phyloP scores from a whole-genome alignment of 352 stramenopile species.

The Globisporangium apiculatum region DNA sequence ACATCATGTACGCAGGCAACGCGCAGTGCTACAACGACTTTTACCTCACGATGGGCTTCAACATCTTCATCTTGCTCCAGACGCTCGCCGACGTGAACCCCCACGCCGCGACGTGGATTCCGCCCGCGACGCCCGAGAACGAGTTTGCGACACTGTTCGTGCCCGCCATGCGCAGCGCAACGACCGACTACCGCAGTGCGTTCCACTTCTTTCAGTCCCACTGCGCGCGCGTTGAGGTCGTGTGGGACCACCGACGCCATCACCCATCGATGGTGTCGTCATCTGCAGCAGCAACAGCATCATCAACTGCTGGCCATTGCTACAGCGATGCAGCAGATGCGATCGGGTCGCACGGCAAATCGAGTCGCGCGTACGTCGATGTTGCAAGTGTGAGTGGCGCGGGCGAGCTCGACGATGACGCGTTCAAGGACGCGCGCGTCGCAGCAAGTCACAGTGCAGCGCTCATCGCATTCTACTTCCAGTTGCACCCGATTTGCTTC shows the following conservation, averaged over 20 bases:
- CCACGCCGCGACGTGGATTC: conserved; percentile 35
- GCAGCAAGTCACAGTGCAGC: not conserved
- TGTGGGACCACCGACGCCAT: conserved; percentile 36
- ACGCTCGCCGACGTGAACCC: conserved; percentile 46
- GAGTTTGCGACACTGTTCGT: not conserved
- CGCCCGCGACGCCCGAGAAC: conserved; percentile 7
- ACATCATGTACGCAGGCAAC: conserved; percentile 48
- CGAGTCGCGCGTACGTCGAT: not conserved
- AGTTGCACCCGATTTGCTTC: conserved; percentile 67
- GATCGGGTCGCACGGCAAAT: not conserved
- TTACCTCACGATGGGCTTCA: conserved; percentile 69
- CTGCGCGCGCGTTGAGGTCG: conserved; percentile 56
- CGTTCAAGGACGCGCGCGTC: not conserved
- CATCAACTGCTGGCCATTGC: not conserved
- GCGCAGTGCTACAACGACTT: conserved; percentile 52
- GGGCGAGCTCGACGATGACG: not conserved
- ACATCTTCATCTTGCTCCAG: conserved; percentile 72
- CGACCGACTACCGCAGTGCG: conserved; percentile 32
- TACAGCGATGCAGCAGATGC: not conserved
- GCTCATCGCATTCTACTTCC: conserved; percentile 66
- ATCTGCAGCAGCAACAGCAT: not conserved
- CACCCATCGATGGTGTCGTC: not conserved
- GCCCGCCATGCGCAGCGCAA: not conserved
- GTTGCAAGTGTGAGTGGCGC: no score
- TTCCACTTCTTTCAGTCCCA: conserved; percentile 65